phyloP scores from a whole-genome alignment of 768 basidiomycete species.

The Xerocomellus chrysenteron region DNA sequence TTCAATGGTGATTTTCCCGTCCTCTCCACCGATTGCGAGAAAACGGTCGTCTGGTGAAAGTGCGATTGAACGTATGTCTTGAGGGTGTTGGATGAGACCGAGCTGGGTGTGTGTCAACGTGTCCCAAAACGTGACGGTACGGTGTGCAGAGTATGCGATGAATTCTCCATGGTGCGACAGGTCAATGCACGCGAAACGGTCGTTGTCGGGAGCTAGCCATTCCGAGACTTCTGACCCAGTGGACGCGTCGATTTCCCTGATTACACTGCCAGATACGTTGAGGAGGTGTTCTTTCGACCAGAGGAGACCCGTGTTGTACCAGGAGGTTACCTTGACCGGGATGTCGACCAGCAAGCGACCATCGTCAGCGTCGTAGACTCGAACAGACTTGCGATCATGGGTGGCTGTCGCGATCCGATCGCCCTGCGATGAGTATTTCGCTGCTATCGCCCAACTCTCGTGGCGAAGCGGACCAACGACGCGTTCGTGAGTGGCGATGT shows the following conservation, averaged over 20 bases:
- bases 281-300: background rate
- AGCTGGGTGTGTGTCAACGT: background rate
- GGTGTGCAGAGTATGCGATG: background rate
- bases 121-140: background rate
- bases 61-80: background rate
- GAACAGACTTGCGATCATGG: background rate
- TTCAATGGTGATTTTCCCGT: background rate
- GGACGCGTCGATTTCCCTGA: background rate
- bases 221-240: background rate
- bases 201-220: background rate
- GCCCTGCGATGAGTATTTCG: background rate
- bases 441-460: background rate
- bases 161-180: background rate
- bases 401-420: background rate
- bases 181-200: background rate
- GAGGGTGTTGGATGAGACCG: background rate
- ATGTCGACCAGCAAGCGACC: background rate
- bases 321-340: background rate
- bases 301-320: background rate
- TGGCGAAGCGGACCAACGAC: background rate
- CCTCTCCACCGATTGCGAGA: background rate
- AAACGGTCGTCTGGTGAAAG: background rate
- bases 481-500: background rate
- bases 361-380: background rate
- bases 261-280: background rate